Evolutionary conservation across 2,329 filamentous ascomycete species (phyloP).

Genomic region (Colletotrichum musae): DNA sequence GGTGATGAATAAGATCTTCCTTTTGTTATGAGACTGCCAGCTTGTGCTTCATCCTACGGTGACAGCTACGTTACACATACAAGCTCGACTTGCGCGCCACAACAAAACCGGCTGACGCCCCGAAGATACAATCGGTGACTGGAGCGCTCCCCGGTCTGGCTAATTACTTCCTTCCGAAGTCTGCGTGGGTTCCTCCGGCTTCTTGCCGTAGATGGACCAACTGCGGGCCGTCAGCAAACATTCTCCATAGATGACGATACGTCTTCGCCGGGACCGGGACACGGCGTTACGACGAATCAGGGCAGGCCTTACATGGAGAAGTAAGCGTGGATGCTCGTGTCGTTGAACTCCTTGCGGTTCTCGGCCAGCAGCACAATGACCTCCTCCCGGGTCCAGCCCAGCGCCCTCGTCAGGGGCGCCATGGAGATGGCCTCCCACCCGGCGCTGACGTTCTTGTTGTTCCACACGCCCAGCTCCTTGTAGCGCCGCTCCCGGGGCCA

Average conservation of each 20-base stretch:
- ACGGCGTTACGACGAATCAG: too few relatives aligned
- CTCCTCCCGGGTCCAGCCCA: conserved; percentile 6
- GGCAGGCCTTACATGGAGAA: neutral
- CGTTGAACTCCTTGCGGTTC: neutral
- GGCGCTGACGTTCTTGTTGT: neutral
- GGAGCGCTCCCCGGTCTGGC: too few relatives aligned
- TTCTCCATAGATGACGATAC: too few relatives aligned
- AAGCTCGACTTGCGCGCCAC: too few relatives aligned
- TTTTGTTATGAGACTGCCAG: too few relatives aligned
- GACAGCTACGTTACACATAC: too few relatives aligned
- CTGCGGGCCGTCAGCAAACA: neutral
- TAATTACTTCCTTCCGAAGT: too few relatives aligned
- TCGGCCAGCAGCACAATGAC: neutral
- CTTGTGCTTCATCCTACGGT: too few relatives aligned
- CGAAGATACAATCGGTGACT: too few relatives aligned
- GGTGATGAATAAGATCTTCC: too few relatives aligned
- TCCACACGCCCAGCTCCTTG: conserved; percentile 2
- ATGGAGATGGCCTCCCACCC: conserved; percentile 22
- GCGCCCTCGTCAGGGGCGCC: neutral
- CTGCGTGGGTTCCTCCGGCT: neutral
- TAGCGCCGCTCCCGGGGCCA: neutral
- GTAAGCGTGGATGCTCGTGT: conserved; percentile 10
- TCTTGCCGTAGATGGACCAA: conserved; percentile 8
- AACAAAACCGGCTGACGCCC: too few relatives aligned
- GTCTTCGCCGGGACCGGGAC: too few relatives aligned